Evolutionary conservation across 1,139 yeast genomes (phyloP).

Genomic region (Casaregolazyma lundiana): DNA sequence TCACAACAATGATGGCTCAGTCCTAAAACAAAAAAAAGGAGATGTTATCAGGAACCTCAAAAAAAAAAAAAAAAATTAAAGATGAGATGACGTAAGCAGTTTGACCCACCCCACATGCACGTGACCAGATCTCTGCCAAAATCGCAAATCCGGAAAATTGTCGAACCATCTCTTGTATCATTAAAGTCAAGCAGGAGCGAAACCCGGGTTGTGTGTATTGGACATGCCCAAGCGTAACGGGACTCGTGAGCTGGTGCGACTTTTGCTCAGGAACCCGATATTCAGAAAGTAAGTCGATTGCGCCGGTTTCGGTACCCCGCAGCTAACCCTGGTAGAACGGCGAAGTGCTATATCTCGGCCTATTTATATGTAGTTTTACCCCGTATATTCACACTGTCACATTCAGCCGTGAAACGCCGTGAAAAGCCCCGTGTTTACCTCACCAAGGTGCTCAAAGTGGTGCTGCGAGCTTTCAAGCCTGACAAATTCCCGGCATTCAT

Average conservation of each 20-base stretch:
- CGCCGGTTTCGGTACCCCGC: background rate
- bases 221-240: background rate
- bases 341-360: conserved; percentile 37
- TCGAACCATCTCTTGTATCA: too few relatives aligned
- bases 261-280: conserved; percentile 1
- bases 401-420: conserved; percentile 23
- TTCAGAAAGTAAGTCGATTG: conserved; percentile 2
- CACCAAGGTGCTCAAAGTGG: conserved; percentile 17
- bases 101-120: too few relatives aligned
- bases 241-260: background rate
- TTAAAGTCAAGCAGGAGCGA: too few relatives aligned
- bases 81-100: background rate
- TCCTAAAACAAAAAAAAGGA: too few relatives aligned
- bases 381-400: conserved; percentile 27
- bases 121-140: too few relatives aligned
- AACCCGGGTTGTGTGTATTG: background rate
- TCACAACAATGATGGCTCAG: too few relatives aligned
- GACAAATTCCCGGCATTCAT: conserved; percentile 37
- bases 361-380: conserved; percentile 39
- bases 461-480: conserved; percentile 30
- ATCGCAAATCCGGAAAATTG: too few relatives aligned
- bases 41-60: background rate
- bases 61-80: too few relatives aligned
- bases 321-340: conserved; percentile 16
- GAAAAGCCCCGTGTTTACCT: conserved; percentile 17